Evolutionary conservation across 306 rosid species (phyloP).

Genomic region (Astragalus glycyphyllos): DNA sequence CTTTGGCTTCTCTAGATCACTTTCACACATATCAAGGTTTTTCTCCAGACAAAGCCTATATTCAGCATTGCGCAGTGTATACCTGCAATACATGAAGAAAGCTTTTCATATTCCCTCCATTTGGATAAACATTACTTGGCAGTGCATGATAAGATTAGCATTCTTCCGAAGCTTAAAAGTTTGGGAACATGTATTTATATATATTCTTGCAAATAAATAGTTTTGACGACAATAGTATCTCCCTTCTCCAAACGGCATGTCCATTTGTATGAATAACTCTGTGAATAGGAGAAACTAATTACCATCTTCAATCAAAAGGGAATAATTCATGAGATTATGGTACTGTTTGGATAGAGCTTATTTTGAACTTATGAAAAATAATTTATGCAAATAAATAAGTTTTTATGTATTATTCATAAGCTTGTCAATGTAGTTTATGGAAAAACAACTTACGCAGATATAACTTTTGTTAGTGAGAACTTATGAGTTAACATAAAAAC

Average conservation of each 20-base stretch:
- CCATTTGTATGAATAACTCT: slow-evolving; percentile 5
- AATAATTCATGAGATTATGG: slow-evolving; percentile 11
- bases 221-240: neutral
- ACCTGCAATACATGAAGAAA: slow-evolving; percentile 56
- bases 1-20: slow-evolving; percentile 56
- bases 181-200: slow-evolving; percentile 5
- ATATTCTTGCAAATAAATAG: slow-evolving; percentile 12
- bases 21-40: slow-evolving; percentile 65
- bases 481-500: no score
- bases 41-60: slow-evolving; percentile 89
- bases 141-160: slow-evolving; percentile 9
- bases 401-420: no score
- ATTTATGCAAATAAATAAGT: no score
- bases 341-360: no score
- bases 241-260: slow-evolving; percentile 14
- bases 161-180: slow-evolving; percentile 1
- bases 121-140: slow-evolving; percentile 14
- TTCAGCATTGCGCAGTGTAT: slow-evolving; percentile 92
- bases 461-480: no score
- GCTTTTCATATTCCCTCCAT: slow-evolving; percentile 29
- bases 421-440: no score
- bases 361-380: no score
- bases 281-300: slow-evolving; percentile 7
- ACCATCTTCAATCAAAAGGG: slow-evolving; percentile 19
- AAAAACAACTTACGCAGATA: no score